phyloP scores from a whole-genome alignment of 2,329 filamentous ascomycete genomes.

The Colletotrichum euphorbiae region DNA sequence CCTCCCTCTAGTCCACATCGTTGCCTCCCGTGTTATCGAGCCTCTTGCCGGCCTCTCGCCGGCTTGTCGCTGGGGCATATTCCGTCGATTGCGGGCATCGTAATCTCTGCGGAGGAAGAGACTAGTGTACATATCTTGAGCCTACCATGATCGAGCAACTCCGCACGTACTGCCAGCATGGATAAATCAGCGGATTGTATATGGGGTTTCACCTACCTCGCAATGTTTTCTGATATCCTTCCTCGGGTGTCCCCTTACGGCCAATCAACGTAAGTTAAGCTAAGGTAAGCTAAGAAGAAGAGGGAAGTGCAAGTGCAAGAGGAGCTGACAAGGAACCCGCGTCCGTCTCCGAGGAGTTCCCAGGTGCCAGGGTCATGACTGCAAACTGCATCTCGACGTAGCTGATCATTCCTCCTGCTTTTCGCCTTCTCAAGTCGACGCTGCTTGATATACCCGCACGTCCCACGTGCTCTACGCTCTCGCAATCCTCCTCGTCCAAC shows the following conservation, averaged over 20 bases:
- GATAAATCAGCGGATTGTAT: not conserved
- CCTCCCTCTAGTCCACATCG: constrained; percentile 6
- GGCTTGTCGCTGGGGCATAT: not conserved
- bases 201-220: not conserved
- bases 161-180: no score
- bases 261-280: no score
- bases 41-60: not conserved
- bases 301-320: no score
- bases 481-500: not conserved
- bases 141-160: no score
- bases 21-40: constrained; percentile 9
- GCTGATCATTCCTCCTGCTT: constrained; percentile 25
- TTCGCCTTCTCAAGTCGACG: not conserved
- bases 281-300: no score
- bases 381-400: not conserved
- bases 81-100: constrained; percentile 13
- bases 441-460: constrained; percentile 32
- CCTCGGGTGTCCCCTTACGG: not conserved
- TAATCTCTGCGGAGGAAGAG: constrained; percentile 19
- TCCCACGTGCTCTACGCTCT: constrained; percentile 29
- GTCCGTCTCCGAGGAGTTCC: not conserved
- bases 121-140: no score
- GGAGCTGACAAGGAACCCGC: constrained; percentile 4
- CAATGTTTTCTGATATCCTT: not conserved
- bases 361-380: not conserved